Conservation (phyloP, 2,329 filamentous ascomycete genomes). For the Xylariaceae sp. region DNA sequence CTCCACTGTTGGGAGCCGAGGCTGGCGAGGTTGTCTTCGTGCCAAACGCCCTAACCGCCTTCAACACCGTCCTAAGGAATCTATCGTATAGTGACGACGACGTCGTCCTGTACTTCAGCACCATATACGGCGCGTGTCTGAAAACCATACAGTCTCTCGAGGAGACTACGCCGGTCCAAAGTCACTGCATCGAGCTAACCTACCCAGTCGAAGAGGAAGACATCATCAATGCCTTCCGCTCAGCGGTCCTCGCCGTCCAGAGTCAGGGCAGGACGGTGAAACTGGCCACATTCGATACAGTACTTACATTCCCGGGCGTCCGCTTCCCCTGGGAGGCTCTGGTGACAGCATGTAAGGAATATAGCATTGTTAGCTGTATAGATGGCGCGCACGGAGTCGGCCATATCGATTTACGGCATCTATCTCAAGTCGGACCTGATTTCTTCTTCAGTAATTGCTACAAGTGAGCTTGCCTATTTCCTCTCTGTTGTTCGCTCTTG, state of each 20-base stretch:
- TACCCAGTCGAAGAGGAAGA: conserved; percentile 64
- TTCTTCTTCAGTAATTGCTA: conserved; percentile 75
- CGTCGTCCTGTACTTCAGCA: conserved; percentile 67
- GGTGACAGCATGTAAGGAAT: conserved; percentile 56
- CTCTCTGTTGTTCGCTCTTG: neutral
- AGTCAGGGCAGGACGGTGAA: conserved; percentile 56
- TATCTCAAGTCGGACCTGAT: conserved; percentile 63
- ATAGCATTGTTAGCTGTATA: conserved; percentile 65
- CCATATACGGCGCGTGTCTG: conserved; percentile 68
- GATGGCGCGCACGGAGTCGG: conserved; percentile 75
- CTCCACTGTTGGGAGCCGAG: conserved; percentile 62
- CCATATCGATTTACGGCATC: conserved; percentile 63
- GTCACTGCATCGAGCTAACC: conserved; percentile 53
- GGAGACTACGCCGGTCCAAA: conserved; percentile 54
- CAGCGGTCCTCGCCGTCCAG: conserved; percentile 52
- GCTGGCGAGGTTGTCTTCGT: conserved; percentile 66
- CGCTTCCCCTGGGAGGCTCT: conserved; percentile 70
- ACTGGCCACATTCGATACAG: conserved; percentile 70
- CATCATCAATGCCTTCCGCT: conserved; percentile 56
- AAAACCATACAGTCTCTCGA: conserved; percentile 63
- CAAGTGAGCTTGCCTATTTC: conserved; percentile 47
- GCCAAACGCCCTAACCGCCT: conserved; percentile 69
- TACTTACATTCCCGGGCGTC: conserved; percentile 69
- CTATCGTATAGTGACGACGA: conserved; percentile 62
- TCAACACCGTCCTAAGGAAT: conserved; percentile 70